Conservation (phyloP, 257 asterid species). For the Rehmannia glutinosa region DNA sequence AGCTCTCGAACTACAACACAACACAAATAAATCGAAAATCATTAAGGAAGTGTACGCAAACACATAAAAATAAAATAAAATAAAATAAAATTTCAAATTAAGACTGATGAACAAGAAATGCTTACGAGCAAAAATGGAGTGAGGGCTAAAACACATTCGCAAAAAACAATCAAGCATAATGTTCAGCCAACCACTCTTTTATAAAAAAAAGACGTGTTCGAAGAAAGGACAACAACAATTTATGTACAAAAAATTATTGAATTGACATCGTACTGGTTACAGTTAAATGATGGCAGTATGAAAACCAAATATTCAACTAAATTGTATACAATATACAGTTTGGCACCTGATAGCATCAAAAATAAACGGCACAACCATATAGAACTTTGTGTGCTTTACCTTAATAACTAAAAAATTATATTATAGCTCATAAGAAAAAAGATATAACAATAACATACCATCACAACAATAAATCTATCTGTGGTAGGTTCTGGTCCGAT, state of each 20-base stretch:
- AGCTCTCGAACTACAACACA: constrained; percentile 48
- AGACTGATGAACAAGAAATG: neutral
- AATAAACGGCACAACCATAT: constrained; percentile 13
- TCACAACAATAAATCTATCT: constrained; percentile 97
- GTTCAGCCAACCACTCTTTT: neutral
- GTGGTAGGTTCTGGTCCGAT: constrained; percentile 99
- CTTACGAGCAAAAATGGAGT: neutral
- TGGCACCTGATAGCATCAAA: neutral
- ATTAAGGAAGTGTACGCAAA: too few relatives aligned
- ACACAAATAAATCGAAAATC: neutral
- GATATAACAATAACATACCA: constrained; percentile 47
- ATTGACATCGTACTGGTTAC: neutral
- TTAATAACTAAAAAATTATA: neutral
- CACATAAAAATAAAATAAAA: neutral
- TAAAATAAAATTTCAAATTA: neutral
- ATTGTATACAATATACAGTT: neutral
- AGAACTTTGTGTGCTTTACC: neutral
- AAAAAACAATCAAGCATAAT: neutral
- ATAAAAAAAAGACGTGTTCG: too few relatives aligned
- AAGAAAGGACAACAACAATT: neutral
- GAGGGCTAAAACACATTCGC: neutral
- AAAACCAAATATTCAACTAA: neutral
- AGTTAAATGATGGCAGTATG: neutral
- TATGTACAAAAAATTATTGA: neutral
- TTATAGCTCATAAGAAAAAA: neutral